Conservation (phyloP, 148 eudicot species). For the Agrostemma githago region DNA sequence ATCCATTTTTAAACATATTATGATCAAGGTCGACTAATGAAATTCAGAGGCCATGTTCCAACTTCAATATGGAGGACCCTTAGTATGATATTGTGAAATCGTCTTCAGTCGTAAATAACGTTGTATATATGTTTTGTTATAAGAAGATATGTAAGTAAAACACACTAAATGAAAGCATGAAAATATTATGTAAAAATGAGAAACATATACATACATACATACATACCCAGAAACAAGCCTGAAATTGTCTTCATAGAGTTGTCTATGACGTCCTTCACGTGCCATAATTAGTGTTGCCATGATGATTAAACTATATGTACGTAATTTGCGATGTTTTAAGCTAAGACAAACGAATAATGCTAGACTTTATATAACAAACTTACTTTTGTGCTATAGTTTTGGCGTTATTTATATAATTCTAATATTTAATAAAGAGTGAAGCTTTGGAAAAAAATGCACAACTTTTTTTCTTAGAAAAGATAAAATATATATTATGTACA, state of each 20-base stretch:
- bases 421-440: neutral
- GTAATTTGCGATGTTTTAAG: neutral
- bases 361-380: no score
- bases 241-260: slow-evolving; percentile 32
- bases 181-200: neutral
- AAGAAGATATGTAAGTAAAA: neutral
- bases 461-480: neutral
- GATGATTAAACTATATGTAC: slow-evolving; percentile 18
- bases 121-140: neutral
- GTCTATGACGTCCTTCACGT: slow-evolving; percentile 35
- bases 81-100: no score
- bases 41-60: no score
- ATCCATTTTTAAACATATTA: no score
- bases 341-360: neutral
- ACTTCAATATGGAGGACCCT: no score
- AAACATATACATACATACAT: no score
- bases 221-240: slow-evolving; percentile 39
- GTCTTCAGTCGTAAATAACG: no score
- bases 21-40: no score
- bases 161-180: neutral
- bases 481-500: neutral
- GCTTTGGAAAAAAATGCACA: slow-evolving; percentile 2
- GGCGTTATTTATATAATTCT: no score
- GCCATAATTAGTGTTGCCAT: slow-evolving; percentile 26
- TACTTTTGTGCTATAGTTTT: no score